Evolutionary conservation across 108 stramenopile genomes (phyloP), one percentile per base, ranked within the genome.

Genomic region (Cyclostephanos tholiformis): DNA sequence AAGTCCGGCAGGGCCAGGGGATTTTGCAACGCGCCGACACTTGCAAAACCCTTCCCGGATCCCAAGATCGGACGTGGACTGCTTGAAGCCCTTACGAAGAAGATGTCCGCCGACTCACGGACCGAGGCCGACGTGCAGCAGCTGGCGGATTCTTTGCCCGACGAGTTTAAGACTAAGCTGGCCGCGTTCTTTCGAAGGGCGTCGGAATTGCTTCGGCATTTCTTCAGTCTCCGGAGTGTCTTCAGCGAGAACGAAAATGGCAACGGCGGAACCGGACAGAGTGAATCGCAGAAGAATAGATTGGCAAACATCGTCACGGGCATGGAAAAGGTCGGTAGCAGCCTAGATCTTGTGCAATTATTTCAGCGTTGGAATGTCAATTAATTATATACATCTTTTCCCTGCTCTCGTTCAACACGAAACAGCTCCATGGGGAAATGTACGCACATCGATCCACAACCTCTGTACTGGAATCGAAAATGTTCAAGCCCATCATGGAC

Each of bases 401-500:
- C 32, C 30, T 39, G 4, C 20, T 35, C 59, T n/a, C 19, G 1
- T 30, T 39, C 36, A 11, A 8, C 56, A 5, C 53, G 8, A 12
- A 27, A 60, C 29, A 76, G 30, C 85, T 84, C 16, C 74, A 82
- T 20, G 82, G 89, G 20, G 85, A 86, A 46, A 81, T 83, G 48
- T 85, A 85, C 61, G 85, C 41, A 8, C 86, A 30, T 65, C 84
- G 68, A 90, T 89, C 78, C 83, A 85, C 26, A 88, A 66, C 41
- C 39, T 75, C 52, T 0, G 9, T 71, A 52, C 46, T 72, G 49
- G 80, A 82, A 67, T 75, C 80, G 16, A 80, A 89, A 63, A 95
- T 95, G 94, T 91, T 74, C 44, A 78, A 89, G 14, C 94, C 91
- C 29, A 93, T 95, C 46, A 95, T 95, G 94, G 91, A 92, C 43